These are phyloP conservation scores for Claviceps quebecensis DNA, from an alignment of 2,329 filamentous ascomycete genomes.

Conservation along the genomic window DNA sequence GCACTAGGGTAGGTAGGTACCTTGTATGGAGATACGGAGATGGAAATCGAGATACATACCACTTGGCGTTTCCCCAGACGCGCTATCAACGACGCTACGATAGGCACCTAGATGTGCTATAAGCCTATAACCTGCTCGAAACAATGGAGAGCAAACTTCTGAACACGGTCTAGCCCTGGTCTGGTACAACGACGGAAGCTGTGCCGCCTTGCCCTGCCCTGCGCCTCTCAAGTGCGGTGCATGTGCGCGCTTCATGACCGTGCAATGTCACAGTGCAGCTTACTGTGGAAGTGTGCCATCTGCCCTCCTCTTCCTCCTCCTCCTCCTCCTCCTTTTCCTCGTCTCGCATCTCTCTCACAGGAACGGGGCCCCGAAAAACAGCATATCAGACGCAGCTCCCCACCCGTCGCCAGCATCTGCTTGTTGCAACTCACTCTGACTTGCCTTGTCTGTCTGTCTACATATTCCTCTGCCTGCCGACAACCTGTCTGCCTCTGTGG, in stretches of 20 bases:
- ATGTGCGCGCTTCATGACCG: no score
- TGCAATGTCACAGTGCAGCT: no score
- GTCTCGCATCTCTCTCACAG: background rate
- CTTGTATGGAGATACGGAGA: no score
- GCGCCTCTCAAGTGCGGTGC: no score
- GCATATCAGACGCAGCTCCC: conserved; percentile 6
- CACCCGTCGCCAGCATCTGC: conserved; percentile 1
- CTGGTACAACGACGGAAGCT: background rate
- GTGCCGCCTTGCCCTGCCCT: background rate
- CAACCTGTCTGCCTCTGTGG: background rate
- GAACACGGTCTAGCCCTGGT: no score
- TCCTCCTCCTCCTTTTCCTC: background rate
- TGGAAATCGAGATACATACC: no score
- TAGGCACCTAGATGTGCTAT: no score
- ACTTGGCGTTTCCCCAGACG: no score
- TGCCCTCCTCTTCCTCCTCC: background rate
- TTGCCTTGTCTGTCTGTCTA: background rate
- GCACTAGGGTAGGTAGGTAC: no score
- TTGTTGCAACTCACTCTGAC: background rate
- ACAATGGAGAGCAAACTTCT: no score
- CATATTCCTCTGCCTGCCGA: background rate
- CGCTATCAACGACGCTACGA: no score
- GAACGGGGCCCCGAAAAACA: conserved; percentile 2
- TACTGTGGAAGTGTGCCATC: background rate
- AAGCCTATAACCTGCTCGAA: no score